Evolutionary conservation across 2,329 filamentous ascomycete species (phyloP), one percentile per base, ranked within the genome.

Genomic region (Fusarium hainanense): DNA sequence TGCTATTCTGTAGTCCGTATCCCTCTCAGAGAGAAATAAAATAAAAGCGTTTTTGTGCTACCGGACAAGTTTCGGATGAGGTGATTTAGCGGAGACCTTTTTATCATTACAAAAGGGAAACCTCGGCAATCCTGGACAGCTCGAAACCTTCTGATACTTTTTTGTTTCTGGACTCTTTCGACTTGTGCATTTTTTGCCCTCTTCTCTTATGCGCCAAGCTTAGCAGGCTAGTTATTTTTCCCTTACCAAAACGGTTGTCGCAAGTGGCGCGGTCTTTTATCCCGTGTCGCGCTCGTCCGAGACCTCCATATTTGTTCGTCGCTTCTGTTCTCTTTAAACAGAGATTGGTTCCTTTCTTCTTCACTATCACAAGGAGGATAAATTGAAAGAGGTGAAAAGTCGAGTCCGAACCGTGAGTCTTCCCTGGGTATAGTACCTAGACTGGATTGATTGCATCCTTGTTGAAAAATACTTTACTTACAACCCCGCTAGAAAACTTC

Each of bases 1-100:
- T n/a, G 34, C 23, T 42, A 6, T 28, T 13, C 28, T 28, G 28
- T 13, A 28, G 28, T 28, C 28, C 13, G 25, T 34, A 46, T 25
- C 47, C 20, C 40, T 30, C 16, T 30, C 16, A 43, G 30, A 66
- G 32, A 27, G 49, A 43, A 44, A 32, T 55, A 54, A 28, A 32
- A 40, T 40, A n/a, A 37, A 32, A 40, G 21, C 25, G 21, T n/a
- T 44, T 57, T 64, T 50, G 42, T 44, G 62, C 59, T 49, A 49
- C 62, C 52, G 51, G 66, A 51, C 42, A 51, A 68, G 68, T 67
- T 49, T 58, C 64, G 41, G 67, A 64, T 70, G 68, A 44, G 51
- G 63, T 70, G 68, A 66, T 40, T 21, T 57, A 34, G 51, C 51
- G 37, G 43, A 49, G 47, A 48, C 51, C 23, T 23, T 37, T 55